Percentiles rank a stretch among this genome's conserved stretches.
phyloP scores from a whole-genome alignment of 768 basidiomycete species.

The Holtermannia corniformis region DNA sequence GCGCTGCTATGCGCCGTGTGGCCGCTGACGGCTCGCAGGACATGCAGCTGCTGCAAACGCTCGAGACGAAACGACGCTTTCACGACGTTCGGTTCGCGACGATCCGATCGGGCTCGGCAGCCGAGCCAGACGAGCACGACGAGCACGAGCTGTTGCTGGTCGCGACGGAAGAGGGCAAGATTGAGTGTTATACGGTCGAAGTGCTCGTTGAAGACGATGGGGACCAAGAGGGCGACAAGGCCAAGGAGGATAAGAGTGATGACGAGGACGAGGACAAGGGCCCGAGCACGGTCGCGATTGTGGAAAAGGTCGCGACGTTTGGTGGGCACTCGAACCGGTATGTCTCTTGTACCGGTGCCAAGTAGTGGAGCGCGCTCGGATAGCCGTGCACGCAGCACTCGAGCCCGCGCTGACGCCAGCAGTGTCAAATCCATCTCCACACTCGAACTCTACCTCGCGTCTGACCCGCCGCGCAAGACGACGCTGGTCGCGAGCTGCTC shows the following conservation, averaged over 20 bases:
- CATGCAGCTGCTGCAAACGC: slow-evolving; percentile 64
- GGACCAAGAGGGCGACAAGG: slow-evolving; percentile 41
- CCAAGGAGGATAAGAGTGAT: slow-evolving; percentile 34
- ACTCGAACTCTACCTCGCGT: slow-evolving; percentile 9
- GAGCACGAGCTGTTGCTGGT: slow-evolving; percentile 53
- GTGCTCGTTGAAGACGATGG: slow-evolving; percentile 25
- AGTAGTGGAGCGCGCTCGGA: background rate
- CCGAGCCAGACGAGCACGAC: slow-evolving; percentile 48
- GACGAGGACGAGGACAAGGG: slow-evolving; percentile 18
- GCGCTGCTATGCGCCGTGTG: background rate
- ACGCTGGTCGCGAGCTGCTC: slow-evolving; percentile 64
- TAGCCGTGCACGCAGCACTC: background rate
- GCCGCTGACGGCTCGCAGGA: slow-evolving; percentile 47
- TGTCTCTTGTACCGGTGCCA: slow-evolving; percentile 31
- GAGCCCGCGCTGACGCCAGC: background rate
- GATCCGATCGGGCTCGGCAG: slow-evolving; percentile 42
- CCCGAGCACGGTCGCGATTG: slow-evolving; percentile 7
- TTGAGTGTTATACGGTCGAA: slow-evolving; percentile 58
- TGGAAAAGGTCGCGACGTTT: slow-evolving; percentile 47
- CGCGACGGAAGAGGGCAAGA: slow-evolving; percentile 81
- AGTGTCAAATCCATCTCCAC: slow-evolving; percentile 37
- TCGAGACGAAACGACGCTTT: slow-evolving; percentile 69
- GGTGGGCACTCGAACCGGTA: slow-evolving; percentile 83
- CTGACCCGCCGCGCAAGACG: slow-evolving; percentile 43
- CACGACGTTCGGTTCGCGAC: slow-evolving; percentile 72